Conservation (phyloP, 495 filamentous ascomycete species). For the Podospora fimiseda region DNA sequence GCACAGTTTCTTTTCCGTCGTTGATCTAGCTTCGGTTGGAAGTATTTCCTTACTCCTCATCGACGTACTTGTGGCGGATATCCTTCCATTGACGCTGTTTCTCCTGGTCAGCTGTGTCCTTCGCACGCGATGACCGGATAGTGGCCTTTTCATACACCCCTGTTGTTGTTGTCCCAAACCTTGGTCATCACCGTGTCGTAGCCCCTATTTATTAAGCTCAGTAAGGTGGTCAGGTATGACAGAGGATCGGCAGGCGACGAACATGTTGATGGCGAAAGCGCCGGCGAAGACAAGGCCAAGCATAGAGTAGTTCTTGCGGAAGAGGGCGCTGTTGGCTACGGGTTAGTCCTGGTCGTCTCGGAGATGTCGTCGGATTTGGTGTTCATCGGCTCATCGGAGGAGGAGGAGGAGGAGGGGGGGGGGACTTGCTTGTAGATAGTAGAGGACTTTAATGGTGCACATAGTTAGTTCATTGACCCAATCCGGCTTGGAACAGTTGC, state of each 20-base stretch:
- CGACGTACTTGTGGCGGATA: constrained; percentile 80
- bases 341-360: constrained; percentile 21
- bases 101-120: constrained; percentile 24
- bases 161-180: constrained; percentile 85
- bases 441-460: constrained; percentile 33
- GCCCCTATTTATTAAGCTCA: constrained; percentile 46
- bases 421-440: constrained; percentile 75
- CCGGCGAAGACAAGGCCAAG: constrained; percentile 75
- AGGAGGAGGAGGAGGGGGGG: constrained; percentile 19
- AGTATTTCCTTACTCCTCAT: constrained; percentile 21
- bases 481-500: neutral
- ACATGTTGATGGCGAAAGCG: constrained; percentile 95
- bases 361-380: constrained; percentile 8
- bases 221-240: constrained; percentile 2
- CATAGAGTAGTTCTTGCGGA: constrained; percentile 81
- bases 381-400: neutral
- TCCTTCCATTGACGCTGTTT: constrained; percentile 98
- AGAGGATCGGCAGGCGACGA: constrained; percentile 28
- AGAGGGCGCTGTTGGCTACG: constrained; percentile 56
- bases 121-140: neutral
- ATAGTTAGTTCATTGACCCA: constrained; percentile 23
- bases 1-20: neutral
- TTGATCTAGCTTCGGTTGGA: neutral
- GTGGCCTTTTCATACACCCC: constrained; percentile 61
- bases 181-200: constrained; percentile 72